Evolutionary conservation across 306 rosid species (phyloP).

Genomic region (Vigna trinervia): DNA sequence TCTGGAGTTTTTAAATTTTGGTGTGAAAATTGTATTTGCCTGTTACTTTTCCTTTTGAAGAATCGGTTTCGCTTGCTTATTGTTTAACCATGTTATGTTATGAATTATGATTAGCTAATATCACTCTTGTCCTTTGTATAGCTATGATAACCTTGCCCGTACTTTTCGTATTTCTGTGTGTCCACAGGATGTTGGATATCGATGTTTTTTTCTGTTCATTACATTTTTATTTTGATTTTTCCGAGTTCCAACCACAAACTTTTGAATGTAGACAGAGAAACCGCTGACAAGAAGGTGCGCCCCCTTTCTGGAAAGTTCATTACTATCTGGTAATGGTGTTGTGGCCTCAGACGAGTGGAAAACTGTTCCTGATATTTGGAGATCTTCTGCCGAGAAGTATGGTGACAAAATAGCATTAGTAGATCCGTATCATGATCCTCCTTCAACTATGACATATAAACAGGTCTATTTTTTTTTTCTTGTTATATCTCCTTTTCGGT

Average conservation of each 20-base stretch:
- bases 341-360: conserved; percentile 72
- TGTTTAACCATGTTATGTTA: not conserved
- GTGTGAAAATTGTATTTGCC: not conserved
- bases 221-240: not conserved
- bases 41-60: not conserved
- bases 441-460: conserved; percentile 82
- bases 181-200: conserved; percentile 9
- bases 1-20: not conserved
- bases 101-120: not conserved
- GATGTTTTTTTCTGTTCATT: not conserved
- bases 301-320: conserved; percentile 80
- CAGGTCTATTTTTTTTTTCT: conserved; percentile 32
- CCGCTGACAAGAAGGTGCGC: conserved; percentile 70
- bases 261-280: conserved; percentile 56
- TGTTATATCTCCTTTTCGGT: not conserved
- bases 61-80: conserved; percentile 15
- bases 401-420: conserved; percentile 77
- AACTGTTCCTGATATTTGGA: conserved; percentile 97
- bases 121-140: conserved; percentile 22
- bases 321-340: conserved; percentile 50
- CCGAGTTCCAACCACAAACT: conserved; percentile 18
- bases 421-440: conserved; percentile 89
- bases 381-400: conserved; percentile 81
- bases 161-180: conserved; percentile 6
- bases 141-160: conserved; percentile 15